phyloP scores from a whole-genome alignment of 768 basidiomycete genomes.

The Suillus plorans region DNA sequence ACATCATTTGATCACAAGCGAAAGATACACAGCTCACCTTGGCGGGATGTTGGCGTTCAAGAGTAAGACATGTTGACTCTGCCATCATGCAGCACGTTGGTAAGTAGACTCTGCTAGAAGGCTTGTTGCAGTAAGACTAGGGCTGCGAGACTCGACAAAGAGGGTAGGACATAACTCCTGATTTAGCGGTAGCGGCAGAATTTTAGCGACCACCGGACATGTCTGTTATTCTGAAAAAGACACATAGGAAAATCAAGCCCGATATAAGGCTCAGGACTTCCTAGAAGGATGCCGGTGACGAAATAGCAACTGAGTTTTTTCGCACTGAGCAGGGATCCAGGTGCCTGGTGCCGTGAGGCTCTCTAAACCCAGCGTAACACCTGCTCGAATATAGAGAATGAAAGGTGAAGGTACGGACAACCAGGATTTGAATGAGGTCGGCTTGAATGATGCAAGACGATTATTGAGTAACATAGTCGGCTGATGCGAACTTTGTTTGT shows the following conservation, averaged over 20 bases:
- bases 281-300: not conserved
- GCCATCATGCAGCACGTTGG: not conserved
- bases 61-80: not conserved
- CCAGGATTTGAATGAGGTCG: not conserved
- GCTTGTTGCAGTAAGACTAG: not conserved
- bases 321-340: not conserved
- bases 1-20: not conserved
- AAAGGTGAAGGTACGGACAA: not conserved
- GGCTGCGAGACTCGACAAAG: not conserved
- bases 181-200: not conserved
- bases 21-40: not conserved
- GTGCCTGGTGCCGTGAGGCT: slow-evolving; percentile 1
- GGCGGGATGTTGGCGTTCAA: not conserved
- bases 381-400: not conserved
- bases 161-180: too few species aligned
- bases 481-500: slow-evolving; percentile 32
- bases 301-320: not conserved
- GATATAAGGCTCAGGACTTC: not conserved
- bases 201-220: not conserved
- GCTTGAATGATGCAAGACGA: not conserved
- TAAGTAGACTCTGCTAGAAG: not conserved
- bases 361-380: not conserved
- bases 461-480: not conserved
- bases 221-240: not conserved
- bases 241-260: not conserved